Percentiles rank a stretch among this genome's conserved stretches.
These are phyloP conservation scores for Fraxinus excelsior DNA, from an alignment of 257 asterid species.

Conservation along the genomic window DNA sequence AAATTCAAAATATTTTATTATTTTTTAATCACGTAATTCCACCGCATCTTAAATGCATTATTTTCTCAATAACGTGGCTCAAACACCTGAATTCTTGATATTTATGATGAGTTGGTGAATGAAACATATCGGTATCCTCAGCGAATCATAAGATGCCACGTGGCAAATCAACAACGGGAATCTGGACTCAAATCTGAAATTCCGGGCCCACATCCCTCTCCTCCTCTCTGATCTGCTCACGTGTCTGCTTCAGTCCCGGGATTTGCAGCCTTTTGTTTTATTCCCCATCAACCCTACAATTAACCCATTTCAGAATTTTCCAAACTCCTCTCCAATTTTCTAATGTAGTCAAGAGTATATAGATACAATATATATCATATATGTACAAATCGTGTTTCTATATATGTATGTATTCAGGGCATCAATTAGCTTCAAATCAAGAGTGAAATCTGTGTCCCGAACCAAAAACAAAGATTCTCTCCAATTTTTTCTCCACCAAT, in stretches of 20 bases:
- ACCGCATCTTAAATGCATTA: too few relatives aligned
- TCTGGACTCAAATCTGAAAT: slow-evolving; percentile 8
- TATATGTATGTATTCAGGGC: background rate
- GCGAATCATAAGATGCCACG: slow-evolving; percentile 4
- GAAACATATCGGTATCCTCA: background rate
- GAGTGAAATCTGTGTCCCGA: background rate
- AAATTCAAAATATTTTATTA: too few relatives aligned
- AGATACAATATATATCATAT: background rate
- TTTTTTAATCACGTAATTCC: too few relatives aligned
- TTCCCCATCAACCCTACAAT: background rate
- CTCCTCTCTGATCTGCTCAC: slow-evolving; percentile 8
- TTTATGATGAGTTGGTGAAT: background rate
- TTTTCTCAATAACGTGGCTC: too few relatives aligned
- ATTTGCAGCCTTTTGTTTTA: background rate
- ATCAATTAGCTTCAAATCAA: background rate
- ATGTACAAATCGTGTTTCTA: background rate
- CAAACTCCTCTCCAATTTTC: background rate
- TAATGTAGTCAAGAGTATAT: background rate
- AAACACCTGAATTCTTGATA: too few relatives aligned
- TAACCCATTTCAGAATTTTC: background rate
- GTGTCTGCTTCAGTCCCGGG: slow-evolving; percentile 11
- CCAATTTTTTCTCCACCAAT: slow-evolving; percentile 31
- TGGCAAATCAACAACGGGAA: slow-evolving; percentile 19
- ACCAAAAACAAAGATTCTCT: slow-evolving; percentile 9
- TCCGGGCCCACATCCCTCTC: slow-evolving; percentile 7